Evolutionary conservation across 805 yeast species (phyloP).

Genomic region (Yarrowia deformans): DNA sequence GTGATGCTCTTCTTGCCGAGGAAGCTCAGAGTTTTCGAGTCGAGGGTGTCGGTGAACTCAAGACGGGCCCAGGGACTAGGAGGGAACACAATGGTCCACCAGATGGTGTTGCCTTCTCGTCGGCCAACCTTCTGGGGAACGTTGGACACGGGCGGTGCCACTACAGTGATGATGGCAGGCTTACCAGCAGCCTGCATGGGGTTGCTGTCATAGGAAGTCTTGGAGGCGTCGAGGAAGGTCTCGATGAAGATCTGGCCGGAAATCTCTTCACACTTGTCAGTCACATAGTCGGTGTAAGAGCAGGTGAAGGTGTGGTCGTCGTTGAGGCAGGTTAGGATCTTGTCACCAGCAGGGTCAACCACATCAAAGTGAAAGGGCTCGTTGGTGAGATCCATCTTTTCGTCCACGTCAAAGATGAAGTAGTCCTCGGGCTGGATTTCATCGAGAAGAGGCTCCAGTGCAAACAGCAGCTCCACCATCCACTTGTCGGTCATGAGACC

Average conservation of each 20-base stretch:
- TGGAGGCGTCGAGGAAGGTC: not conserved
- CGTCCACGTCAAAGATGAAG: constrained; percentile 8
- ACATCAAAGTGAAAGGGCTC: not conserved
- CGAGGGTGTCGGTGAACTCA: constrained; percentile 1
- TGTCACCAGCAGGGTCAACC: not conserved
- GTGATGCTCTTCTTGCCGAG: not conserved
- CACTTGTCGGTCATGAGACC: not conserved
- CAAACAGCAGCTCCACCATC: not conserved
- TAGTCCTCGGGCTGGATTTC: constrained; percentile 3
- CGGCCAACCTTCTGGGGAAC: not conserved
- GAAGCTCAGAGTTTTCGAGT: not conserved
- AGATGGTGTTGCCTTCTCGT: not conserved
- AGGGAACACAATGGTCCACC: constrained; percentile 19
- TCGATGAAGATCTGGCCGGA: not conserved
- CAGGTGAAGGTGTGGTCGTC: not conserved
- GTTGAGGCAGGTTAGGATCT: not conserved
- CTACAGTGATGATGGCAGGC: not conserved
- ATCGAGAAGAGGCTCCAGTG: not conserved
- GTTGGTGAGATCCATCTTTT: not conserved
- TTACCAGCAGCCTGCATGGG: not conserved
- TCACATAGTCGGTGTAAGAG: constrained; percentile 14
- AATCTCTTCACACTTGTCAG: not conserved
- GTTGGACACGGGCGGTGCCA: not conserved
- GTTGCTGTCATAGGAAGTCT: not conserved
- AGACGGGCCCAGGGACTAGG: constrained; percentile 14